phyloP scores from a whole-genome alignment of 2,329 filamentous ascomycete species.

The Diaporthe citrichinensis region DNA sequence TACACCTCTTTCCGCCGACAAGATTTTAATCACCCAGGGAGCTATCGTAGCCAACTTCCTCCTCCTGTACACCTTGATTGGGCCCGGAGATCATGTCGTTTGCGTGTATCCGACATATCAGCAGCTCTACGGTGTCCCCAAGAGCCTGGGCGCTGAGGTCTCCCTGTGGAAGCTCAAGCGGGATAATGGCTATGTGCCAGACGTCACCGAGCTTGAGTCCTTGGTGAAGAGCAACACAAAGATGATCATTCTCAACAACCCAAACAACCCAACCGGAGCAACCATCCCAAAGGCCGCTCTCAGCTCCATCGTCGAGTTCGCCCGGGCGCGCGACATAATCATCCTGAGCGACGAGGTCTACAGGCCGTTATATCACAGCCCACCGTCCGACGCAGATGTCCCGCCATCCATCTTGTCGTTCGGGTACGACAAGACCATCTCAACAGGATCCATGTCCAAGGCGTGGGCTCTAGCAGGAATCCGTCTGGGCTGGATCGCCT shows the following conservation, averaged over 20 bases:
- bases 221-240: constrained; percentile 80
- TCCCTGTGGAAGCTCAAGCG: constrained; percentile 80
- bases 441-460: constrained; percentile 87
- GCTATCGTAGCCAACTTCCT: constrained; percentile 90
- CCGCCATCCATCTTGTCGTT: constrained; percentile 80
- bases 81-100: constrained; percentile 84
- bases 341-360: constrained; percentile 88
- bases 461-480: constrained; percentile 87
- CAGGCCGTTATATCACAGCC: constrained; percentile 82
- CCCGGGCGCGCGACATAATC: constrained; percentile 72
- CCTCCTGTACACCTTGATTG: constrained; percentile 79
- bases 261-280: constrained; percentile 86
- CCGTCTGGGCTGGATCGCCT: constrained; percentile 86
- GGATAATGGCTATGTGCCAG: constrained; percentile 75
- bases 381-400: constrained; percentile 63
- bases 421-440: constrained; percentile 78
- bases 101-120: constrained; percentile 92
- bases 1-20: constrained; percentile 63
- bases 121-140: constrained; percentile 83
- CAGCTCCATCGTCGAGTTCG: constrained; percentile 73
- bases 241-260: constrained; percentile 75
- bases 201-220: constrained; percentile 74
- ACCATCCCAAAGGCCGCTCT: constrained; percentile 75
- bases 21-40: constrained; percentile 83
- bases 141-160: constrained; percentile 81